Base-by-base conservation (phyloP, 352 stramenopile species). In the Globisporangium nodosum region DNA sequence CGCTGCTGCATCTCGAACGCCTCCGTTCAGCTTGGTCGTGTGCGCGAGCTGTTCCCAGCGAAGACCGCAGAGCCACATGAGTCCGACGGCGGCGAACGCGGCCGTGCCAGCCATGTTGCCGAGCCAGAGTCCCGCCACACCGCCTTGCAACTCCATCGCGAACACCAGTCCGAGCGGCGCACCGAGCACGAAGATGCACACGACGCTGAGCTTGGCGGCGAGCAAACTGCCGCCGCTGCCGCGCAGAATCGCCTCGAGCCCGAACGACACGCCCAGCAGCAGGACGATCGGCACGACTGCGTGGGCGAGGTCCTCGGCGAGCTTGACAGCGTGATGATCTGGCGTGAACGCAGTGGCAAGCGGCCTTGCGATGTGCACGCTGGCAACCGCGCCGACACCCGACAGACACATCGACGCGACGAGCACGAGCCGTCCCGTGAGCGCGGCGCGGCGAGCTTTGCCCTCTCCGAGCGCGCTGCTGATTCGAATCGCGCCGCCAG, bases 401-500 rank as follows among this genome's bases (percentile, higher is more conserved):
- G 60, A 55, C 21, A 68, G 31, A 5, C 20, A 24, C 3, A 64
- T 20, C 31, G 55, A 54, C 24, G 57, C 49, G 21, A 56, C 52
- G 35, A 75, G 51, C 42, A 71, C 51, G 18, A 71, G 30, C 8
- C 56, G 58, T 6, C 60, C 60, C 2, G 68, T 46, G 16, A 74
- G 21, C 35, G 49, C 54, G 3, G 70, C 70, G 11, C 68, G 61
- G 2, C 54, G 56, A 9, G 67, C 58, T 27, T 78, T 58, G 27
- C 64, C 58, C 2, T 65, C 70, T 6, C 61, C 68, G 8, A 71
- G 54, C 12, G 70, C 63, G 40, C 76, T 78, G 33, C 70, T 65
- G 15, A 78, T 65, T 5, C 67, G 70, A 37, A 76, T 68, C 47
- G 70, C 68, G 7, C 64, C 66, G 16, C 64, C 67, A 47, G 72